Conservation (phyloP, 2,329 filamentous ascomycete species). For the Byssochlamys sp. region DNA sequence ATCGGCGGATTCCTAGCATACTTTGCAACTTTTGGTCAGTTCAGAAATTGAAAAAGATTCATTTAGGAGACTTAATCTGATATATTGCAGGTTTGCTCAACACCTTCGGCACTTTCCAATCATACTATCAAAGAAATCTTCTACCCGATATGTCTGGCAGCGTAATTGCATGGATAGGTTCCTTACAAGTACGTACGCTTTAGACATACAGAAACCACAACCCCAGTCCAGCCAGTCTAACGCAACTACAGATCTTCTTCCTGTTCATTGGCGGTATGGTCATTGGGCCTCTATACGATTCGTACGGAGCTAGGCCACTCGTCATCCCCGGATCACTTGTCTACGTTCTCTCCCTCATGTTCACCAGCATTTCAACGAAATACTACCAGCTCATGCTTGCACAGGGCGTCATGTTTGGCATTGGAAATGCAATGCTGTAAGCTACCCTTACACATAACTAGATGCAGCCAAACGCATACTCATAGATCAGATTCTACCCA, state of each 20-base stretch:
- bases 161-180: background rate
- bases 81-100: background rate
- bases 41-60: background rate
- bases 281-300: background rate
- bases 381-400: slow-evolving; percentile 8
- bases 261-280: background rate
- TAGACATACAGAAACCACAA: background rate
- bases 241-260: background rate
- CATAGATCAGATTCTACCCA: background rate
- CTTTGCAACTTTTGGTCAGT: background rate
- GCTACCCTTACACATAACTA: background rate
- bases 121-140: background rate
- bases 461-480: background rate
- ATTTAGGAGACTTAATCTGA: background rate
- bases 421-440: slow-evolving; percentile 3
- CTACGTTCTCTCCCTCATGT: slow-evolving; percentile 4
- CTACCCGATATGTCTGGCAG: background rate
- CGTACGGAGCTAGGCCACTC: background rate
- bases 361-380: slow-evolving; percentile 7
- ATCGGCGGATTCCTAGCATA: slow-evolving; percentile 1
- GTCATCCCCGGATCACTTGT: background rate
- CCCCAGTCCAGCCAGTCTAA: background rate
- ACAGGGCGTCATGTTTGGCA: slow-evolving; percentile 1
- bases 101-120: background rate
- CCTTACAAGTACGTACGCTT: background rate